Evolutionary conservation across 2,329 filamentous ascomycete species (phyloP).

Genomic region (Trichothecium sympodiale): DNA sequence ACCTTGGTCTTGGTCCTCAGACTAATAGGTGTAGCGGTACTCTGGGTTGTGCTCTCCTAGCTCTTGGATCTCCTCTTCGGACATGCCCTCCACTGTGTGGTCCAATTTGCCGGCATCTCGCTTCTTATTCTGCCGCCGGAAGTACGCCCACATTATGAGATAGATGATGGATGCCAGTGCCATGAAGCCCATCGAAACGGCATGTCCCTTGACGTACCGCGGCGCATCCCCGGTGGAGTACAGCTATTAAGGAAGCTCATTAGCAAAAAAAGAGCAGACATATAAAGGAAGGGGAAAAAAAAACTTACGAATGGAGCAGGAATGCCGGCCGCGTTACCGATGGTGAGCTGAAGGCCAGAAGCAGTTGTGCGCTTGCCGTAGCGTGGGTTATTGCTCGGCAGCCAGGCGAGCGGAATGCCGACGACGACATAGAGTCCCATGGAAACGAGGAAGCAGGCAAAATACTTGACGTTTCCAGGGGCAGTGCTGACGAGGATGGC

Average conservation of each 20-base stretch:
- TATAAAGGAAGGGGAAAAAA: background rate
- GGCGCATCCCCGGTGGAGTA: conserved; percentile 24
- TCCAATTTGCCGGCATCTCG: conserved; percentile 16
- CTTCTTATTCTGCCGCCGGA: conserved; percentile 22
- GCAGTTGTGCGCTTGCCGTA: conserved; percentile 55
- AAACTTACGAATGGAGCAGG: conserved; percentile 42
- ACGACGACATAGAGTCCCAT: conserved; percentile 44
- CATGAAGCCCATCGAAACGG: conserved; percentile 35
- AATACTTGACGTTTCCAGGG: conserved; percentile 45
- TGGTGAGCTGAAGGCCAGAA: conserved; percentile 49
- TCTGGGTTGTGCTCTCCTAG: conserved; percentile 19
- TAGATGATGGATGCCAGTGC: conserved; percentile 33
- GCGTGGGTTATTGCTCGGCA: conserved; percentile 47
- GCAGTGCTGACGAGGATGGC: conserved; percentile 45
- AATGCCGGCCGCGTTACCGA: conserved; percentile 52
- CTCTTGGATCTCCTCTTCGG: conserved; percentile 18
- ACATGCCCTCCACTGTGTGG: conserved; percentile 14
- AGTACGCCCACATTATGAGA: conserved; percentile 19
- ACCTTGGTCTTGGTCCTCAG: background rate
- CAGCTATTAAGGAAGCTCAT: conserved; percentile 9
- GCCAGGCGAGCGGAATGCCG: conserved; percentile 24
- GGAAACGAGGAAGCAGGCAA: conserved; percentile 51
- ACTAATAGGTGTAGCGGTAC: conserved; percentile 17
- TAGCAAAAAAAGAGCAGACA: conserved; percentile 1
- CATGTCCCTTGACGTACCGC: conserved; percentile 36